Evolutionary conservation across 2,329 filamentous ascomycete genomes (phyloP).

Genomic region (Nothopassalora personata): DNA sequence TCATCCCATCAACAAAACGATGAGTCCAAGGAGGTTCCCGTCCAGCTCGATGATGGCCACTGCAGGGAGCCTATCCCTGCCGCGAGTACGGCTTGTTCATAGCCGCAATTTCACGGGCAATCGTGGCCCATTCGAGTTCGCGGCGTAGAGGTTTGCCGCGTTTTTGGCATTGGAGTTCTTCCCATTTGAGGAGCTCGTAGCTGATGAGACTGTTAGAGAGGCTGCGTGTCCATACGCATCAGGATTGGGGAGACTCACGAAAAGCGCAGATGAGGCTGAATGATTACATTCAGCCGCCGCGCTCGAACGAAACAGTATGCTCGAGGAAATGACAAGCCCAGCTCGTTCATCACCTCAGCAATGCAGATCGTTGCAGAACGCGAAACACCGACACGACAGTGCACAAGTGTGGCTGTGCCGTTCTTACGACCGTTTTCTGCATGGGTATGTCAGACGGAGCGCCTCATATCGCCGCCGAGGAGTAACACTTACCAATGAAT

Average conservation of each 20-base stretch:
- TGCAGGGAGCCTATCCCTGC: slow-evolving; percentile 37
- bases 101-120: slow-evolving; percentile 82
- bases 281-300: slow-evolving; percentile 90
- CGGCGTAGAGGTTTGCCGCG: slow-evolving; percentile 54
- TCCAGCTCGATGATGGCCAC: neutral
- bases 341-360: slow-evolving; percentile 88
- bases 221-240: neutral
- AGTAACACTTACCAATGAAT: slow-evolving; percentile 71
- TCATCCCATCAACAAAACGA: neutral
- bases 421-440: slow-evolving; percentile 72
- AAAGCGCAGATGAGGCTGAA: slow-evolving; percentile 92
- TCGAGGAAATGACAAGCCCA: slow-evolving; percentile 76
- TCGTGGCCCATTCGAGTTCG: slow-evolving; percentile 86
- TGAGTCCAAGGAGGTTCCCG: neutral
- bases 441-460: slow-evolving; percentile 13
- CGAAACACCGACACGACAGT: slow-evolving; percentile 93
- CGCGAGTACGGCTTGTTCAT: slow-evolving; percentile 94
- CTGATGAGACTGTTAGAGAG: slow-evolving; percentile 29
- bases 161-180: slow-evolving; percentile 65
- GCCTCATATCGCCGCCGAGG: neutral
- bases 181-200: slow-evolving; percentile 91
- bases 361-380: slow-evolving; percentile 96
- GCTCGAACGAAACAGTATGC: slow-evolving; percentile 97
- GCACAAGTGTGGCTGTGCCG: slow-evolving; percentile 81
- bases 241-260: slow-evolving; percentile 48